Conservation (phyloP, 2,329 filamentous ascomycete genomes). For the Periconia macrospinosa region DNA sequence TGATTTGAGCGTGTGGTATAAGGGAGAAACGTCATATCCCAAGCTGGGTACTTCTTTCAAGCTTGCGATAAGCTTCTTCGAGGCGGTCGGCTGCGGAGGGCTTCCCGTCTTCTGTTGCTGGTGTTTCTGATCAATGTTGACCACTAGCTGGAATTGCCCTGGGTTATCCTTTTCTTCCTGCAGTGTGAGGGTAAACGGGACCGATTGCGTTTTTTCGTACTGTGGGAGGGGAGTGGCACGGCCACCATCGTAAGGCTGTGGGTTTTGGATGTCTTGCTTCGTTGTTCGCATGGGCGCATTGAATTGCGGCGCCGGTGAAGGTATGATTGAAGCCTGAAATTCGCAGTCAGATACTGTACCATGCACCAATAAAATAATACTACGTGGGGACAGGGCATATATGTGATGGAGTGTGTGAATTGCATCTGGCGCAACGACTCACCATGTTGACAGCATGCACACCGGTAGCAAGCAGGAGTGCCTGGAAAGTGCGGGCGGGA, state of each 20-base stretch:
- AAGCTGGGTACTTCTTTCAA: constrained; percentile 18
- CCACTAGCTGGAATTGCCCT: constrained; percentile 35
- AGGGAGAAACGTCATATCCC: constrained; percentile 14
- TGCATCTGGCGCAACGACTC: constrained; percentile 3
- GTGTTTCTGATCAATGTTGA: constrained; percentile 25
- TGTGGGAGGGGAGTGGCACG: constrained; percentile 30
- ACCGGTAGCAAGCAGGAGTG: constrained; percentile 14
- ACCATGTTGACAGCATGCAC: constrained; percentile 20
- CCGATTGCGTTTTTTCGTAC: constrained; percentile 28
- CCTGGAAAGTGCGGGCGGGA: constrained; percentile 12
- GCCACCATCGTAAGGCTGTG: constrained; percentile 17
- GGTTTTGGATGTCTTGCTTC: constrained; percentile 14
- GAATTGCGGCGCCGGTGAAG: constrained; percentile 20
- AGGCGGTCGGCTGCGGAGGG: constrained; percentile 7
- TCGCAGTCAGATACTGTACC: background rate
- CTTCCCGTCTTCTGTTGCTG: constrained; percentile 5
- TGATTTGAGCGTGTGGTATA: constrained; percentile 23
- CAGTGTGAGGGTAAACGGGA: constrained; percentile 32
- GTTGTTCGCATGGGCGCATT: constrained; percentile 6
- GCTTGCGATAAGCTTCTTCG: constrained; percentile 15
- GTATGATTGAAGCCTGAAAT: constrained; percentile 24
- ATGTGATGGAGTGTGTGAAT: background rate
- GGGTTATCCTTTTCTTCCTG: constrained; percentile 34
- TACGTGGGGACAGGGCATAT: background rate
- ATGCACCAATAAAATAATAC: background rate